Conservation (phyloP, 495 filamentous ascomycete species). For the Aspergillus taichungensis region DNA sequence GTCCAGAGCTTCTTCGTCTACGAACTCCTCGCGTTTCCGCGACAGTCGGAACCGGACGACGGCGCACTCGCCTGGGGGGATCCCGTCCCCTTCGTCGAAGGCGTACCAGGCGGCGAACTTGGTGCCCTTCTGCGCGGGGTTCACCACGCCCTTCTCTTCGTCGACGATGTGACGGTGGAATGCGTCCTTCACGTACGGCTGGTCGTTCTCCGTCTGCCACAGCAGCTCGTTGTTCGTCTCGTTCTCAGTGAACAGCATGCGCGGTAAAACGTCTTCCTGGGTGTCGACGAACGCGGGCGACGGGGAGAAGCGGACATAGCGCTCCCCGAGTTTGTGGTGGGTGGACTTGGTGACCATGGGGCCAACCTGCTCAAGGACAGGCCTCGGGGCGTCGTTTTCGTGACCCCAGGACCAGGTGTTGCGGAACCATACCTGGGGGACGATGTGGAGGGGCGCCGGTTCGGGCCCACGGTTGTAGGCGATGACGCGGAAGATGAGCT, state of each 20-base stretch:
- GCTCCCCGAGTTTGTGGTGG: conserved; percentile 69
- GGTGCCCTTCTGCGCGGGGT: conserved; percentile 71
- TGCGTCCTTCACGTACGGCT: conserved; percentile 87
- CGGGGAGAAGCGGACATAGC: conserved; percentile 78
- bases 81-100: conserved; percentile 81
- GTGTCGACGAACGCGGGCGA: conserved; percentile 74
- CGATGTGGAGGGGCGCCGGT: conserved; percentile 80
- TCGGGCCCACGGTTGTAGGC: conserved; percentile 94
- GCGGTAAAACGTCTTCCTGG: conserved; percentile 72
- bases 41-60: conserved; percentile 90
- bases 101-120: conserved; percentile 88
- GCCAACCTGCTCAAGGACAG: conserved; percentile 54
- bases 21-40: conserved; percentile 57
- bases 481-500: conserved; percentile 88
- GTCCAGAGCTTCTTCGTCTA: conserved; percentile 90
- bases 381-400: conserved; percentile 63
- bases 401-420: conserved; percentile 95
- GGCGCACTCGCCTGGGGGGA: conserved; percentile 83
- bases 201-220: conserved; percentile 66
- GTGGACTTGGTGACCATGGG: conserved; percentile 61
- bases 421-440: conserved; percentile 93
- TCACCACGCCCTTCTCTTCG: conserved; percentile 68
- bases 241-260: conserved; percentile 88
- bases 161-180: conserved; percentile 86
- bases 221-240: conserved; percentile 78